Conservation (phyloP, 73 alveolate genomes). For the Paramecium bursaria region DNA sequence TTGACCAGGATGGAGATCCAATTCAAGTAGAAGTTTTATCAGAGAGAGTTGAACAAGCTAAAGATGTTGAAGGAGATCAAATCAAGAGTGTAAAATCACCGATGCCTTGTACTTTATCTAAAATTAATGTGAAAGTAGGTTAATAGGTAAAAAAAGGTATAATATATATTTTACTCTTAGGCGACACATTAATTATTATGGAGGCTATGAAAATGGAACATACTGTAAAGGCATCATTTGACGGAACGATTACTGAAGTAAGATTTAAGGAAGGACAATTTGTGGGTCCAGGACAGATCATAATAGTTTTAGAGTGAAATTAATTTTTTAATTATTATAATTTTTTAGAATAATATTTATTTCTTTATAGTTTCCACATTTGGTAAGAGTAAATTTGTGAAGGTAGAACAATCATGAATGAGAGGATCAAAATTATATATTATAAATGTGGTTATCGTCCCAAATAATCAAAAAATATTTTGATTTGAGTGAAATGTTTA, state of each 20-base stretch:
- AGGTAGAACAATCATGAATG: too few species aligned
- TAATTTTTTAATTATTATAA: too few species aligned
- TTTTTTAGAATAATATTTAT: too few species aligned
- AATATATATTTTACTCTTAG: not conserved
- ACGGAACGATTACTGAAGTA: conserved; percentile 79
- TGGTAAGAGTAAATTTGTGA: too few species aligned
- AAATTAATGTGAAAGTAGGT: conserved; percentile 76
- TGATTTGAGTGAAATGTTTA: too few species aligned
- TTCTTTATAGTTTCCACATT: too few species aligned
- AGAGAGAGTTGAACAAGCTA: conserved; percentile 29
- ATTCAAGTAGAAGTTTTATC: conserved; percentile 56
- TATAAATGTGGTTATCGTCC: too few species aligned
- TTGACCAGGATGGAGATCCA: conserved; percentile 65
- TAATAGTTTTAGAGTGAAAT: conserved; percentile 66
- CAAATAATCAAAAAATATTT: too few species aligned
- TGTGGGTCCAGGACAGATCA: conserved; percentile 81
- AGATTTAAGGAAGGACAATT: conserved; percentile 74
- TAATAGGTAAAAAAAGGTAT: conserved; percentile 81
- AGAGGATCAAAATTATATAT: too few species aligned
- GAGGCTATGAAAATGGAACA: conserved; percentile 88
- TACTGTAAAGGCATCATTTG: conserved; percentile 77
- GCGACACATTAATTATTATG: conserved; percentile 65
- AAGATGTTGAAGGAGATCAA: conserved; percentile 69
- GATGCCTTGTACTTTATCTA: conserved; percentile 87
- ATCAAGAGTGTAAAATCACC: conserved; percentile 74